A percentile compares a stretch with the other conserved stretches of the same genome.
Evolutionary conservation across 192 early-diverging fungal genomes (phyloP).

Genomic region (Mortierella alpina): DNA sequence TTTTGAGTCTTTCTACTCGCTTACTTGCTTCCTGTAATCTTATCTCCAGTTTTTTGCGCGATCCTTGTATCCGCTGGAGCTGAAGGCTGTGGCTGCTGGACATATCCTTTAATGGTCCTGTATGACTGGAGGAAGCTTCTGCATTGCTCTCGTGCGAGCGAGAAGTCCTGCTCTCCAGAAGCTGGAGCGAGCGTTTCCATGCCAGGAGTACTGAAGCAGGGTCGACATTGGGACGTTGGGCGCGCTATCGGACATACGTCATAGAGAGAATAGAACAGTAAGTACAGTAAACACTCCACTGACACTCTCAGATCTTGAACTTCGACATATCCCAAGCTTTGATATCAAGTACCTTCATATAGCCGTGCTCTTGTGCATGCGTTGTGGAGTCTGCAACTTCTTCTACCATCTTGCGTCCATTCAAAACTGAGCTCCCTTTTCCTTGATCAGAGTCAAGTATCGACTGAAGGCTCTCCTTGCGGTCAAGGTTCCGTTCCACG

Average conservation of each 20-base stretch:
- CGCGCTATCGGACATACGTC: neutral
- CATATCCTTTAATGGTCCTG: neutral
- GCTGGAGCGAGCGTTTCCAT: conserved; percentile 27
- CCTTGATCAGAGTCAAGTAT: conserved; percentile 1
- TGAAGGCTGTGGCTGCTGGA: conserved; percentile 1
- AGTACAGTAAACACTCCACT: too few relatives aligned
- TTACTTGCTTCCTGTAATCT: conserved; percentile 15
- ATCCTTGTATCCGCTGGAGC: conserved; percentile 3
- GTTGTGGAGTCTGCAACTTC: conserved; percentile 1
- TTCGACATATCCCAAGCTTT: too few relatives aligned
- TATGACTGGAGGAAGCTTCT: neutral
- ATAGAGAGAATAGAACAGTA: neutral
- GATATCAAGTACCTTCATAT: too few relatives aligned
- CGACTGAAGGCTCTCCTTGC: conserved; percentile 7
- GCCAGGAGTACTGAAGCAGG: neutral
- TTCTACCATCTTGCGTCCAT: neutral
- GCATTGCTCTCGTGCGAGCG: neutral
- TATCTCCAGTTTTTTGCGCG: conserved; percentile 4
- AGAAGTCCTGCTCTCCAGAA: neutral
- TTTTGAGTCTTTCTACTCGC: conserved; percentile 22
- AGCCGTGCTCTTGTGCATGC: neutral
- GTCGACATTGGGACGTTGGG: neutral
- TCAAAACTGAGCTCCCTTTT: neutral
- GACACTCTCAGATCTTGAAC: too few relatives aligned
- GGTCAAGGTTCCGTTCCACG: conserved; percentile 9